These are phyloP conservation scores for Pseudisothecium myosuroides DNA, from an alignment of 225 moss, liverwort and hornwort genomes.

Conservation along the genomic window DNA sequence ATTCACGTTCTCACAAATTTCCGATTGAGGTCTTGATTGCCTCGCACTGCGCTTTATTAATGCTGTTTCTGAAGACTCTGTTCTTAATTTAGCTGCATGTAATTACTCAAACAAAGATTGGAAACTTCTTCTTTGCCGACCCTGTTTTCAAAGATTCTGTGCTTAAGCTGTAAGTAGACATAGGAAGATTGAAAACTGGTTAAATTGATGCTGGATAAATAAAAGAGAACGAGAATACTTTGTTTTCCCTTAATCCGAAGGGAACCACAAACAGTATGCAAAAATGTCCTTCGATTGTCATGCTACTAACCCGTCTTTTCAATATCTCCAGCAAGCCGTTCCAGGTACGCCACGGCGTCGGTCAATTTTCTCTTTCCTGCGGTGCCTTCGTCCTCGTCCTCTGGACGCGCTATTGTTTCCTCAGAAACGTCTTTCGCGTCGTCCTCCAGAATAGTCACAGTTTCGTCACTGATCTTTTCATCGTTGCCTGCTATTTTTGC, in stretches of 20 bases:
- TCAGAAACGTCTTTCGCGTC: not conserved
- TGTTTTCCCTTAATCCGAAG: not conserved
- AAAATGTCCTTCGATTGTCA: not conserved
- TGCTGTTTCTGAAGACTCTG: not conserved
- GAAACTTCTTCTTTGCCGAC: too few relatives aligned
- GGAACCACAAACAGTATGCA: not conserved
- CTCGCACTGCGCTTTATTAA: too few relatives aligned
- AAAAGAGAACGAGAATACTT: not conserved
- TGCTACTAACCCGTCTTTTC: slow-evolving; percentile 2
- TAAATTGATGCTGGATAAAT: not conserved
- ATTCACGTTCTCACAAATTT: not conserved
- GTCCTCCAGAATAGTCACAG: not conserved
- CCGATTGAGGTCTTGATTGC: not conserved
- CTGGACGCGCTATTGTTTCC: not conserved
- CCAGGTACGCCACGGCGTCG: slow-evolving; percentile 24
- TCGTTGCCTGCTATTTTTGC: not conserved
- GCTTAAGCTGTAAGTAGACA: not conserved
- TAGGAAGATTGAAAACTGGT: not conserved
- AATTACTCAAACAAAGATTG: not conserved
- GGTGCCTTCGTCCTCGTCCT: not conserved
- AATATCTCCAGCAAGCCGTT: slow-evolving; percentile 22
- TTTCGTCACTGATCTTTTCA: not conserved
- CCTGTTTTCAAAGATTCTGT: not conserved
- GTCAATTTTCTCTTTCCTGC: not conserved
- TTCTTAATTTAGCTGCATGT: not conserved